Evolutionary conservation across 2,329 filamentous ascomycete species (phyloP).

Genomic region (Botrytis porri): DNA sequence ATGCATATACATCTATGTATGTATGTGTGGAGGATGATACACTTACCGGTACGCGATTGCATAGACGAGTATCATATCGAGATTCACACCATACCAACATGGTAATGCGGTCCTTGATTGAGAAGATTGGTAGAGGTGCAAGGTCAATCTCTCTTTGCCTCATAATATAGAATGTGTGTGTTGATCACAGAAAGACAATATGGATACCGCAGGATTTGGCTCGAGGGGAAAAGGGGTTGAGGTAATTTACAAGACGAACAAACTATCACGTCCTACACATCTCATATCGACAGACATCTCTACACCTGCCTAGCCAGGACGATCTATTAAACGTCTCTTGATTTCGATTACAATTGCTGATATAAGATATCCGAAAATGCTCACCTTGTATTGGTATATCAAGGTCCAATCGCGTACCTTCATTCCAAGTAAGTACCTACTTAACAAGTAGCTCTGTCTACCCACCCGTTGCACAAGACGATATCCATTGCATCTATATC

Average conservation of each 20-base stretch:
- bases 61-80: no score
- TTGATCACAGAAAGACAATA: not conserved
- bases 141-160: not conserved
- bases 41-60: not conserved
- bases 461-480: not conserved
- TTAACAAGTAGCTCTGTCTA: not conserved
- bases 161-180: not conserved
- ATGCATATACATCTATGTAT: no score
- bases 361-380: not conserved
- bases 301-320: not conserved
- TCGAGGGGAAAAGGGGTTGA: not conserved
- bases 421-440: not conserved
- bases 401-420: not conserved
- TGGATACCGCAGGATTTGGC: not conserved
- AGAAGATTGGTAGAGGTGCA: not conserved
- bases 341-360: not conserved
- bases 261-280: not conserved
- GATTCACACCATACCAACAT: not conserved
- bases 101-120: not conserved
- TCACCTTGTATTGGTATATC: not conserved
- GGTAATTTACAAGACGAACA: not conserved
- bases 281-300: not conserved
- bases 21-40: not conserved
- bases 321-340: not conserved
- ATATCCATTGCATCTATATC: not conserved